These are phyloP conservation scores for Alternaria sp. DNA, from an alignment of 2,329 filamentous ascomycete species.

Conservation along the genomic window DNA sequence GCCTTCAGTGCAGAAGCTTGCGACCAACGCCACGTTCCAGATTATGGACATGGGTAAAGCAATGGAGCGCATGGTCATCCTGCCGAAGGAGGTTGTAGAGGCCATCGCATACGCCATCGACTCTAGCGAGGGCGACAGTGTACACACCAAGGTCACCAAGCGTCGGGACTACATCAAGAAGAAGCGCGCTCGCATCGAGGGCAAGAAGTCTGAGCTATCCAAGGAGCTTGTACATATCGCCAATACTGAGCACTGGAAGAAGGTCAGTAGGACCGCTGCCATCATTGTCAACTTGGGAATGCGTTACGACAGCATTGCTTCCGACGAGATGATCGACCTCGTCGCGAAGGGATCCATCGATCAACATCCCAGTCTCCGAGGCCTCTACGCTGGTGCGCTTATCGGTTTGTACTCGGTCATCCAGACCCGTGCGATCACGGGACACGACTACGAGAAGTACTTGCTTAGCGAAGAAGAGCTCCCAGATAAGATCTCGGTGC, in stretches of 20 bases:
- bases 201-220: slow-evolving; percentile 81
- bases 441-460: slow-evolving; percentile 87
- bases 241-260: slow-evolving; percentile 91
- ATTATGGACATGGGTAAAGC: slow-evolving; percentile 92
- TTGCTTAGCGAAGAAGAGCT: slow-evolving; percentile 81
- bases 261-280: slow-evolving; percentile 86
- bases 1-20: slow-evolving; percentile 90
- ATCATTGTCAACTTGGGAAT: slow-evolving; percentile 91
- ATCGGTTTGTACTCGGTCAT: slow-evolving; percentile 81
- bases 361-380: slow-evolving; percentile 84
- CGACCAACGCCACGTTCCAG: slow-evolving; percentile 80
- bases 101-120: slow-evolving; percentile 62
- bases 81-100: slow-evolving; percentile 75
- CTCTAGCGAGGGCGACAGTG: slow-evolving; percentile 61
- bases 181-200: slow-evolving; percentile 80
- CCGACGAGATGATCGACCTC: slow-evolving; percentile 82
- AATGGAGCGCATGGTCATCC: slow-evolving; percentile 84
- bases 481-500: slow-evolving; percentile 77
- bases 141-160: slow-evolving; percentile 67
- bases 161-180: slow-evolving; percentile 78
- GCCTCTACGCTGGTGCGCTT: slow-evolving; percentile 82
- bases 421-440: slow-evolving; percentile 84
- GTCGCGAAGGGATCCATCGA: slow-evolving; percentile 86
- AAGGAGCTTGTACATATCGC: slow-evolving; percentile 82
- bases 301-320: slow-evolving; percentile 88